phyloP scores from a whole-genome alignment of 331 rosid species.

The Malus hybrid region DNA sequence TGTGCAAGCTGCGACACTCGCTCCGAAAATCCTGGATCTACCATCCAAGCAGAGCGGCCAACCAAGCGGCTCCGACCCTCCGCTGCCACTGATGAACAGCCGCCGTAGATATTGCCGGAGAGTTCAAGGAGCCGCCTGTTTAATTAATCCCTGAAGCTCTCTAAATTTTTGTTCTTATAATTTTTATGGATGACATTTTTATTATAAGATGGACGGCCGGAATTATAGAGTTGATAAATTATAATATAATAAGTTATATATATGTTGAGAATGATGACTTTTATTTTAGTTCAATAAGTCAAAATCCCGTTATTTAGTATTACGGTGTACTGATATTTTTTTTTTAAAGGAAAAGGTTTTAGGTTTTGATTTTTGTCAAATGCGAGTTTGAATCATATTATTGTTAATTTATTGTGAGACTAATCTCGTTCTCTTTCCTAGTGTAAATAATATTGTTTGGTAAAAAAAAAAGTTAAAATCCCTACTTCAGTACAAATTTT shows the following conservation, averaged over 20 bases:
- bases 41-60: constrained; percentile 26
- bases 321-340: no score
- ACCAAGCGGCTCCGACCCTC: constrained; percentile 39
- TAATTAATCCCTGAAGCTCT: background rate
- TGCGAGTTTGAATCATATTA: no score
- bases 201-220: background rate
- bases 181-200: background rate
- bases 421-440: rapidly evolving
- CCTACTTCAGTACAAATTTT: no score
- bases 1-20: constrained; percentile 46
- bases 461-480: no score
- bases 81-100: constrained; percentile 31
- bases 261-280: background rate
- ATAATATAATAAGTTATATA: background rate
- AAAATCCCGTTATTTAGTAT: rapidly evolving
- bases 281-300: no score
- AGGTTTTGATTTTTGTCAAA: no score
- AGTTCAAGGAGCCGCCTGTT: background rate
- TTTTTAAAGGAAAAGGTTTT: rapidly evolving
- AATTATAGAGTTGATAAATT: background rate
- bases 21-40: constrained; percentile 24
- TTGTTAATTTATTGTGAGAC: rapidly evolving
- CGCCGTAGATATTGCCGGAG: constrained; percentile 4
- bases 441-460: no score
- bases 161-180: background rate